Evolutionary conservation across 352 stramenopile genomes (phyloP).

Genomic region (Peronospora destructor): DNA sequence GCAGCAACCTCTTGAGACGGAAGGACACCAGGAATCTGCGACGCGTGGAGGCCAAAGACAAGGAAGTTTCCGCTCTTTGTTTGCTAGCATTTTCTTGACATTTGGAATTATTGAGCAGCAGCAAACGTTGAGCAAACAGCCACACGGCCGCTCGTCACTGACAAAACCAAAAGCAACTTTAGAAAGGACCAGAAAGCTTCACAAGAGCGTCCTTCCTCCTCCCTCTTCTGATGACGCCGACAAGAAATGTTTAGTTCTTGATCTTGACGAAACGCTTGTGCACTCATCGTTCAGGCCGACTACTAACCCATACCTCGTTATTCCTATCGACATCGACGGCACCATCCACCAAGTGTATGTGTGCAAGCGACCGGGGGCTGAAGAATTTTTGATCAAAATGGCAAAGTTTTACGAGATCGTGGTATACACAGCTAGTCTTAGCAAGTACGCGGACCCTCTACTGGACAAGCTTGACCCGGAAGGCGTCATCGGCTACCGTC

Average conservation of each 20-base stretch:
- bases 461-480: slow-evolving; percentile 93
- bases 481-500: slow-evolving; percentile 80
- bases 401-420: slow-evolving; percentile 97
- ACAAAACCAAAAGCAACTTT: slow-evolving; percentile 18
- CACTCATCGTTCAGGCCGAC: slow-evolving; percentile 95
- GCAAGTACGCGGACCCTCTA: slow-evolving; percentile 96
- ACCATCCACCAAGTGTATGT: slow-evolving; percentile 87
- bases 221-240: slow-evolving; percentile 39
- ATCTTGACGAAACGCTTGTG: slow-evolving; percentile 97
- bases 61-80: slow-evolving; percentile 55
- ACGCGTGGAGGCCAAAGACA: slow-evolving; percentile 19
- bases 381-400: slow-evolving; percentile 95
- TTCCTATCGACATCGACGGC: slow-evolving; percentile 94
- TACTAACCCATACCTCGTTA: slow-evolving; percentile 92
- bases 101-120: slow-evolving; percentile 57
- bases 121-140: slow-evolving; percentile 26
- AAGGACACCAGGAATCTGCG: slow-evolving; percentile 26
- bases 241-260: slow-evolving; percentile 90
- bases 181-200: slow-evolving; percentile 39
- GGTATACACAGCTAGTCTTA: slow-evolving; percentile 96
- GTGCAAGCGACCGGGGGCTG: slow-evolving; percentile 88
- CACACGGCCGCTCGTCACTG: slow-evolving; percentile 20
- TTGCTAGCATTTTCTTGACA: slow-evolving; percentile 63
- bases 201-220: slow-evolving; percentile 53
- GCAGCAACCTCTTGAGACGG: slow-evolving; percentile 31